Evolutionary conservation across 2,329 filamentous ascomycete species (phyloP).

Genomic region (Salinomyces thailandicus): DNA sequence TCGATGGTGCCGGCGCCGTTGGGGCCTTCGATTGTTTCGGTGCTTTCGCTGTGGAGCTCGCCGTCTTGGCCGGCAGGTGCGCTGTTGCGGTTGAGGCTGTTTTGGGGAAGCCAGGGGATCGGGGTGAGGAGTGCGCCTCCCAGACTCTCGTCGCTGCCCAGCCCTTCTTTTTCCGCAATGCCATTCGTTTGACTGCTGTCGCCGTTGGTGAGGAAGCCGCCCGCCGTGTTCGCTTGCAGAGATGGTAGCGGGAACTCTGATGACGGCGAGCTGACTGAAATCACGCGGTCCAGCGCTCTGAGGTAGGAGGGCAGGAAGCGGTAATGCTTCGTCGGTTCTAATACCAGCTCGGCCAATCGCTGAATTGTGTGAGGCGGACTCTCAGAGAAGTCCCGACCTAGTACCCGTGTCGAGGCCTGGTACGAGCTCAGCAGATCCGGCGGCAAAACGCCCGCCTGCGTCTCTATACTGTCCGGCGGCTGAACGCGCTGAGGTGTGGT

Average conservation of each 20-base stretch:
- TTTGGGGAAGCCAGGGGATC: slow-evolving; percentile 67
- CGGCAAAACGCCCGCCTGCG: slow-evolving; percentile 44
- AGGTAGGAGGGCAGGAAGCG: slow-evolving; percentile 73
- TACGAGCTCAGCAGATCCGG: slow-evolving; percentile 51
- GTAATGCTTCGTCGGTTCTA: slow-evolving; percentile 69
- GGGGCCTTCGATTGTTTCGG: slow-evolving; percentile 70
- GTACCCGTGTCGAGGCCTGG: slow-evolving; percentile 18
- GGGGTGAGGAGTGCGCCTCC: slow-evolving; percentile 87
- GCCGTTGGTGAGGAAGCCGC: slow-evolving; percentile 39
- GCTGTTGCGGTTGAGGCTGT: slow-evolving; percentile 8
- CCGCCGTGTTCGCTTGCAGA: slow-evolving; percentile 32
- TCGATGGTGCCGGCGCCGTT: slow-evolving; percentile 71
- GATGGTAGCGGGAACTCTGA: slow-evolving; percentile 74
- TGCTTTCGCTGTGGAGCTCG: slow-evolving; percentile 61
- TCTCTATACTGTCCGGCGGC: slow-evolving; percentile 32
- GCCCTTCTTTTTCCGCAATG: slow-evolving; percentile 36
- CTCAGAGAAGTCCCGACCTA: slow-evolving; percentile 50
- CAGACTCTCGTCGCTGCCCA: slow-evolving; percentile 79
- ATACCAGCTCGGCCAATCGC: slow-evolving; percentile 75
- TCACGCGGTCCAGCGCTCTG: slow-evolving; percentile 78
- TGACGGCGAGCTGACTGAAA: slow-evolving; percentile 75
- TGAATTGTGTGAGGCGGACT: slow-evolving; percentile 89
- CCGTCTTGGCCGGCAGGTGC: slow-evolving; percentile 21
- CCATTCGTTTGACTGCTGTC: slow-evolving; percentile 52
- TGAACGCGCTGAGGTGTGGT: slow-evolving; percentile 13